phyloP scores from a whole-genome alignment of 2,329 filamentous ascomycete genomes.

The Alternaria sp. region DNA sequence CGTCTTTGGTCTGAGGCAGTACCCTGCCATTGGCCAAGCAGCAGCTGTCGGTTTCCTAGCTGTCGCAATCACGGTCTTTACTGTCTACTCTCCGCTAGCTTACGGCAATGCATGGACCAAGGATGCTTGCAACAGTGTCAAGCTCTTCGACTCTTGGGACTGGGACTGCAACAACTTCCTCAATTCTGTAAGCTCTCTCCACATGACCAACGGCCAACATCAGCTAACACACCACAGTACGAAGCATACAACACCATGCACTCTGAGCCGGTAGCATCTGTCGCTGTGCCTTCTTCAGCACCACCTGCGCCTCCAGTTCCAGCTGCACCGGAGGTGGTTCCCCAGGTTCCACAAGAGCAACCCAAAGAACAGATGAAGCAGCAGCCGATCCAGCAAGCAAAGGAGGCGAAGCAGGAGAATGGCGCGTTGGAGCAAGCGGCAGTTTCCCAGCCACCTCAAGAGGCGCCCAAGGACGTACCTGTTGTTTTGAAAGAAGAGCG shows the following conservation, averaged over 20 bases:
- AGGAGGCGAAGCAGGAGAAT: conserved; percentile 33
- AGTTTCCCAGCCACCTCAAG: conserved; percentile 44
- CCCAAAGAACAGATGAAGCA: conserved; percentile 17
- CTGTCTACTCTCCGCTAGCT: conserved; percentile 84
- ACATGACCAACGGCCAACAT: conserved; percentile 10
- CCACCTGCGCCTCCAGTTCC: conserved; percentile 34
- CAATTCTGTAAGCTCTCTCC: conserved; percentile 73
- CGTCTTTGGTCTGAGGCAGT: conserved; percentile 71
- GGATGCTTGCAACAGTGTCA: conserved; percentile 82
- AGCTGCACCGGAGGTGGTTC: conserved; percentile 15
- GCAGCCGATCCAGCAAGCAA: conserved; percentile 9
- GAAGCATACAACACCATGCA: conserved; percentile 39
- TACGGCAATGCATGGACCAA: conserved; percentile 97
- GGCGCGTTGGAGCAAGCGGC: conserved; percentile 39
- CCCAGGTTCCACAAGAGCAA: conserved; percentile 21
- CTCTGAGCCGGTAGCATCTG: conserved; percentile 31
- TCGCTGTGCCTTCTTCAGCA: conserved; percentile 39
- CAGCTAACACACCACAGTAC: conserved; percentile 36
- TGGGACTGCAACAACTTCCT: conserved; percentile 98
- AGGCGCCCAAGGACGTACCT: conserved; percentile 38
- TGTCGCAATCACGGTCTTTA: conserved; percentile 77
- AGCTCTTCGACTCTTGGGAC: conserved; percentile 90
- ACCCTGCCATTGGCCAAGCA: conserved; percentile 76
- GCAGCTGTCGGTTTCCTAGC: conserved; percentile 77
- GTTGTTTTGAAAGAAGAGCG: conserved; percentile 73